Percentiles rank a stretch among this genome's conserved stretches.
Conservation (phyloP, 345 rosid genomes). For the Limnanthes douglasii region DNA sequence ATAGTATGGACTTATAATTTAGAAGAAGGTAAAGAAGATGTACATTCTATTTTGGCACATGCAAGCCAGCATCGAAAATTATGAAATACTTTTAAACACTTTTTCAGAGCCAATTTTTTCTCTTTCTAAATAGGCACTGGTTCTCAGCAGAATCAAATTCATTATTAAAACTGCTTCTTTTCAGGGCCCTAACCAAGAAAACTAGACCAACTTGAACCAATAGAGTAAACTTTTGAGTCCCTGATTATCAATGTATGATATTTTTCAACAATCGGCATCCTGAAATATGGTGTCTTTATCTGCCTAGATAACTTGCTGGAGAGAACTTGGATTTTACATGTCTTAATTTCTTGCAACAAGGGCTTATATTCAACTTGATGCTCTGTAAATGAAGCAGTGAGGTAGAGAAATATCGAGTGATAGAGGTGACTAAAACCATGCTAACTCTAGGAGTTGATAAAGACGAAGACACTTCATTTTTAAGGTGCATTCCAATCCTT, state of each 20-base stretch:
- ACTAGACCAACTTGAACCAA: slow-evolving; percentile 80
- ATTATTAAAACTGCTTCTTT: slow-evolving; percentile 72
- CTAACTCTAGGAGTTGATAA: slow-evolving; percentile 69
- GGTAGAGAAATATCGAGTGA: too few relatives aligned
- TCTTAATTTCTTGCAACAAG: too few relatives aligned
- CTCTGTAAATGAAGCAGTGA: too few relatives aligned
- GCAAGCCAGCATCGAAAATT: slow-evolving; percentile 38
- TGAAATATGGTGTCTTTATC: too few relatives aligned
- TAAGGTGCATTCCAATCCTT: slow-evolving; percentile 33
- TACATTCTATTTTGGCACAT: slow-evolving; percentile 53
- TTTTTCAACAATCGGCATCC: too few relatives aligned
- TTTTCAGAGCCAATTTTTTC: slow-evolving; percentile 35
- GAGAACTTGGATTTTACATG: too few relatives aligned
- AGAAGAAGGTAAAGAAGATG: slow-evolving; percentile 43
- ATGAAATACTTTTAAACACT: slow-evolving; percentile 34
- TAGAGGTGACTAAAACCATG: too few relatives aligned
- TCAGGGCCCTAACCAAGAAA: slow-evolving; percentile 93
- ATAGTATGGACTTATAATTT: slow-evolving; percentile 44
- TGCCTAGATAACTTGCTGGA: too few relatives aligned
- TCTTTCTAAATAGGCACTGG: slow-evolving; percentile 39
- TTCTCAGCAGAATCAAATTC: slow-evolving; percentile 55
- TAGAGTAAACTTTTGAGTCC: slow-evolving; percentile 77
- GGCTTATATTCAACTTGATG: too few relatives aligned
- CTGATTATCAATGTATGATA: slow-evolving; percentile 79
- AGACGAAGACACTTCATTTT: slow-evolving; percentile 8